These are phyloP conservation scores for Verticillium klebahnii DNA, from an alignment of 2,329 filamentous ascomycete species.

Conservation along the genomic window DNA sequence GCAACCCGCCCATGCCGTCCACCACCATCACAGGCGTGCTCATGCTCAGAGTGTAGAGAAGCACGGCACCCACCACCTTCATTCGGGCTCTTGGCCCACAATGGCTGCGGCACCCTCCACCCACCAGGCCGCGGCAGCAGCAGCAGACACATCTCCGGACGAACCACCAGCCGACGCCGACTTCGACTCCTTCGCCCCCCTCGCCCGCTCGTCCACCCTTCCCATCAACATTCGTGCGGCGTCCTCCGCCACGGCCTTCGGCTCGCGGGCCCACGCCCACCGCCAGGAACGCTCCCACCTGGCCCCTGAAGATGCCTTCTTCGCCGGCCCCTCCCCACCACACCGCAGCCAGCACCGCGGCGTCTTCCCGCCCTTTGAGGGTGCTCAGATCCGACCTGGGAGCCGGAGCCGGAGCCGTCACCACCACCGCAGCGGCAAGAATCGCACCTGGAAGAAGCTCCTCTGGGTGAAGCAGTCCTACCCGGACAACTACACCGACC, in stretches of 20 bases:
- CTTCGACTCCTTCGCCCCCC: slow-evolving; percentile 13
- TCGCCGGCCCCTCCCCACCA: slow-evolving; percentile 58
- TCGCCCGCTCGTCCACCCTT: slow-evolving; percentile 35
- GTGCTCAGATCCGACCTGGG: slow-evolving; percentile 14
- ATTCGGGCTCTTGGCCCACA: background rate
- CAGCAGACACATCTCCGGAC: background rate
- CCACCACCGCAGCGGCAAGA: slow-evolving; percentile 63
- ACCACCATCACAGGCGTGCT: background rate
- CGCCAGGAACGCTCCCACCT: slow-evolving; percentile 59
- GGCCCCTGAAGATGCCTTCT: slow-evolving; percentile 82
- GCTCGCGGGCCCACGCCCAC: slow-evolving; percentile 24
- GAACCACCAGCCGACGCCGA: slow-evolving; percentile 6
- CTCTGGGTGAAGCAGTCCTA: slow-evolving; percentile 98
- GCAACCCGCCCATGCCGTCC: background rate
- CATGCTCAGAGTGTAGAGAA: background rate
- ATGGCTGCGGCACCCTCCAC: background rate
- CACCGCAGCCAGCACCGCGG: slow-evolving; percentile 43
- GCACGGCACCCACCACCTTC: background rate
- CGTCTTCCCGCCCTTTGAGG: slow-evolving; percentile 17
- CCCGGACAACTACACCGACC: slow-evolving; percentile 98
- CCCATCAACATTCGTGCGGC: slow-evolving; percentile 27
- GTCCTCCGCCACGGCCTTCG: background rate
- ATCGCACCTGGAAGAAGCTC: slow-evolving; percentile 81
- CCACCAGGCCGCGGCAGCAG: background rate
- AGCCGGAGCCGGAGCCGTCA: slow-evolving; percentile 49